Percentiles rank a stretch among this genome's conserved stretches.
Evolutionary conservation across 441 rosid genomes (phyloP).

Genomic region (Iberis amara): DNA sequence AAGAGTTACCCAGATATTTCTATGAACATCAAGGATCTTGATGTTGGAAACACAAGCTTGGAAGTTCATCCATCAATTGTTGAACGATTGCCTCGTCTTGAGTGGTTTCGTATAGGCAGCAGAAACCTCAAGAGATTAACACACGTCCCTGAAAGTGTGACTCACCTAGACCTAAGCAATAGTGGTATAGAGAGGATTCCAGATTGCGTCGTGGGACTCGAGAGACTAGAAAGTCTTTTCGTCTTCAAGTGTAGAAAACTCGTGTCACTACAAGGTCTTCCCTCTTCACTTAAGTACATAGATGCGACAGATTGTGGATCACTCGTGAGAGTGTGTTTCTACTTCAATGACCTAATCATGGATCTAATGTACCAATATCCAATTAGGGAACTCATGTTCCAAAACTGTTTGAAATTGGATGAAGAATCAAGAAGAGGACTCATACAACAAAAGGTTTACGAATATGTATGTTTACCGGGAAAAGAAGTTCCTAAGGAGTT

Average conservation of each 20-base stretch:
- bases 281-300: conserved; percentile 7
- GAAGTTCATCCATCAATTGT: conserved; percentile 3
- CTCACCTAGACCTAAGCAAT: background rate
- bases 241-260: conserved; percentile 10
- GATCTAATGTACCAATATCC: too few species aligned
- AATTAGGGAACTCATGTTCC: background rate
- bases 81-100: background rate
- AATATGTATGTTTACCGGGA: conserved; percentile 2
- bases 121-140: conserved; percentile 9
- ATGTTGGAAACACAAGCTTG: background rate
- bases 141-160: conserved; percentile 7
- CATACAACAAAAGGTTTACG: background rate
- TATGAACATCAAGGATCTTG: background rate
- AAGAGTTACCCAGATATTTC: conserved; percentile 11
- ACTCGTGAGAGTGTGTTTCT: conserved; percentile 7
- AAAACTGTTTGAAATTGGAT: conserved; percentile 12
- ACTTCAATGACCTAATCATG: too few species aligned
- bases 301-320: conserved; percentile 17
- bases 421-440: conserved; percentile 7
- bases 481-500: background rate
- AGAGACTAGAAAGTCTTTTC: background rate
- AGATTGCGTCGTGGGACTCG: background rate
- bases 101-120: conserved; percentile 1
- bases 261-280: background rate
- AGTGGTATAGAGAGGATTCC: conserved; percentile 12